Conservation (phyloP, 805 yeast genomes). For the Starmerella khaoyaiensis region DNA sequence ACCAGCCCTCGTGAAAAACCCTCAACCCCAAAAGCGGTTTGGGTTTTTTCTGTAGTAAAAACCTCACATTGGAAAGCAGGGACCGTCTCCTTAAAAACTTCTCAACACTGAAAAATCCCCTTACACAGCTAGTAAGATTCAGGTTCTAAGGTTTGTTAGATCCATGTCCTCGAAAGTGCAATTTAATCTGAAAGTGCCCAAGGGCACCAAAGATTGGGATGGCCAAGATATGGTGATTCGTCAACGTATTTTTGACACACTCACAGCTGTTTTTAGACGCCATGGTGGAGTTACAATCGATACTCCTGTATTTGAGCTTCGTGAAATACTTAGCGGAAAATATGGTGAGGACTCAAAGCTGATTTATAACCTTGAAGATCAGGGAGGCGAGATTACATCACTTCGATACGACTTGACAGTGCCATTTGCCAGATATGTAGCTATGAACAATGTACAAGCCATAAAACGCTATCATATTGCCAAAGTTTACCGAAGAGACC, state of each 20-base stretch:
- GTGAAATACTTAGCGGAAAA: conserved; percentile 87
- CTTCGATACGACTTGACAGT: conserved; percentile 94
- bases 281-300: conserved; percentile 98
- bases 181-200: conserved; percentile 83
- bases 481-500: conserved; percentile 97
- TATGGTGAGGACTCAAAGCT: conserved; percentile 98
- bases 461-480: conserved; percentile 96
- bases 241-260: conserved; percentile 65
- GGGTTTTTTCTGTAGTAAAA: too few species aligned
- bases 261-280: conserved; percentile 67
- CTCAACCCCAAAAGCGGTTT: too few species aligned
- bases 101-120: conserved; percentile 1
- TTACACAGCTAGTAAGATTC: too few species aligned
- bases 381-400: conserved; percentile 95
- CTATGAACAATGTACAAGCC: conserved; percentile 79
- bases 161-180: conserved; percentile 9
- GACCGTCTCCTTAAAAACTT: too few species aligned
- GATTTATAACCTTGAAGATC: conserved; percentile 92
- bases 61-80: too few species aligned
- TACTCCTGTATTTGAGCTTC: conserved; percentile 93
- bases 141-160: too few species aligned
- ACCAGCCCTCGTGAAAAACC: too few species aligned
- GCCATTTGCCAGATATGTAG: conserved; percentile 95
- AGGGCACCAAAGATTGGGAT: conserved; percentile 97
- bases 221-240: conserved; percentile 95